Conservation (phyloP, 129 eudicot species). For the Chrysanthemum makinoi region DNA sequence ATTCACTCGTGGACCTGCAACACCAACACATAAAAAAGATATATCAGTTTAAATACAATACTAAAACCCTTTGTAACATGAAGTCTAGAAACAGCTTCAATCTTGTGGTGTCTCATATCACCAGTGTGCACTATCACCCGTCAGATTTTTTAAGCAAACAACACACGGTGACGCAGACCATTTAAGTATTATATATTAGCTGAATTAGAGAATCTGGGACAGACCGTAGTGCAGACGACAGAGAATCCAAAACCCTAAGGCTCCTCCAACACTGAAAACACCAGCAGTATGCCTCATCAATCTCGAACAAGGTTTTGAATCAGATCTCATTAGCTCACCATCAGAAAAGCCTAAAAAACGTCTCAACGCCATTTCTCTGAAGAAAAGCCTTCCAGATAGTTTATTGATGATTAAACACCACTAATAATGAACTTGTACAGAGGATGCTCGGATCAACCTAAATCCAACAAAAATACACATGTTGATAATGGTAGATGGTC, state of each 20-base stretch:
- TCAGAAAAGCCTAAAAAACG: slow-evolving; percentile 82
- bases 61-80: too few relatives aligned
- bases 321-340: slow-evolving; percentile 93
- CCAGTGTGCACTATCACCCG: too few relatives aligned
- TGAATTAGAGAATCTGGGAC: slow-evolving; percentile 15
- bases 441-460: slow-evolving; percentile 18
- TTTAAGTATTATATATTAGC: neutral
- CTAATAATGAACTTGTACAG: neutral
- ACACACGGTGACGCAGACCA: neutral
- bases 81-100: too few relatives aligned
- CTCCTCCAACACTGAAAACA: slow-evolving; percentile 84
- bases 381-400: slow-evolving; percentile 5
- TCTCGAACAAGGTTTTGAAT: slow-evolving; percentile 85
- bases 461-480: neutral
- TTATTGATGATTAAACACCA: slow-evolving; percentile 9
- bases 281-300: slow-evolving; percentile 98
- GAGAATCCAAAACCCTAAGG: slow-evolving; percentile 85
- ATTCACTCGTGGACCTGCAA: slow-evolving; percentile 85
- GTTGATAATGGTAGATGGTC: neutral
- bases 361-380: slow-evolving; percentile 67
- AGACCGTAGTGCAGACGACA: slow-evolving; percentile 86
- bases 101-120: too few relatives aligned
- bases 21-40: neutral
- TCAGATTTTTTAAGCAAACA: neutral
- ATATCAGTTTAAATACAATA: neutral